Conservation (phyloP, 1,284 basidiomycete species). For the Porogramme epimiltina region DNA sequence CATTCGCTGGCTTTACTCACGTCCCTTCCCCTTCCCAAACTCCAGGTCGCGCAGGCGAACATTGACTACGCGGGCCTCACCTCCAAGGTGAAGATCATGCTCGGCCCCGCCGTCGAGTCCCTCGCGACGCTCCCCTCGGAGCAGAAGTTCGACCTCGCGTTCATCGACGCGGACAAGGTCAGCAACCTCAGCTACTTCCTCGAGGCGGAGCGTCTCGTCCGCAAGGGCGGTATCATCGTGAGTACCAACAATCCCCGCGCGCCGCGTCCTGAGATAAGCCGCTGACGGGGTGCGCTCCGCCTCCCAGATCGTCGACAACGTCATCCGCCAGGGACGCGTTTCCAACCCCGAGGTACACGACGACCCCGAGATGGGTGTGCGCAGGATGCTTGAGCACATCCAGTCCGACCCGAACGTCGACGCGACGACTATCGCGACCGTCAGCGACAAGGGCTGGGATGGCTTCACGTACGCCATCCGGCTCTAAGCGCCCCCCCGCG, state of each 20-base stretch:
- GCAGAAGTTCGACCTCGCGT: conserved; percentile 55
- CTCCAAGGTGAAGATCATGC: conserved; percentile 47
- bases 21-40: no score
- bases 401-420: conserved; percentile 58
- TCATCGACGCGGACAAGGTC: conserved; percentile 66
- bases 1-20: no score
- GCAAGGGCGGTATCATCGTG: conserved; percentile 57
- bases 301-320: conserved; percentile 61
- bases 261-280: background rate
- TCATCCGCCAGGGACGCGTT: conserved; percentile 52
- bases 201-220: conserved; percentile 56
- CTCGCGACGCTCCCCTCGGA: conserved; percentile 43
- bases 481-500: conserved; percentile 16
- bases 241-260: conserved; percentile 21
- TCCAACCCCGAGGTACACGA: conserved; percentile 43
- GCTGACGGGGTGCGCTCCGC: background rate
- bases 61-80: conserved; percentile 48
- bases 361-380: conserved; percentile 45
- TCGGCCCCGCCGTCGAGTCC: conserved; percentile 52
- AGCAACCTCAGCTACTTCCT: conserved; percentile 51
- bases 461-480: conserved; percentile 57
- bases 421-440: conserved; percentile 60
- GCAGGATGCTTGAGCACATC: conserved; percentile 47
- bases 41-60: conserved; percentile 56
- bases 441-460: conserved; percentile 64